These are phyloP conservation scores for Danielia oregonensis DNA, from an alignment of 805 yeast genomes.

Conservation along the genomic window DNA sequence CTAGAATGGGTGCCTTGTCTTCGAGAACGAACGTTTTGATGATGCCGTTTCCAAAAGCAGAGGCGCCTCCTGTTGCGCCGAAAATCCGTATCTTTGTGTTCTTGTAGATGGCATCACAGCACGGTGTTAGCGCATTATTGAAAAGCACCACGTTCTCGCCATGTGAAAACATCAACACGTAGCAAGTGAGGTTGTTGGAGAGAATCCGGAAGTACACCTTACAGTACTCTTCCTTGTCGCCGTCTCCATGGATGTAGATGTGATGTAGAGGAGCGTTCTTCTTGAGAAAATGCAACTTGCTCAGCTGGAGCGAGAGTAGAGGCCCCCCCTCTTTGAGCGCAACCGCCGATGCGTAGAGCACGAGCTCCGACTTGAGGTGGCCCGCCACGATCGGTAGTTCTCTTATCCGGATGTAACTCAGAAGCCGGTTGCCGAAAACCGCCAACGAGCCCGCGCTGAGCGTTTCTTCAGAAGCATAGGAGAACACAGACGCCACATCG, in stretches of 20 bases:
- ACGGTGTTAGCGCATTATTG: constrained; percentile 28
- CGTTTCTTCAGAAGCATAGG: constrained; percentile 9
- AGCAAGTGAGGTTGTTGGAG: constrained; percentile 26
- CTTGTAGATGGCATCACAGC: constrained; percentile 25
- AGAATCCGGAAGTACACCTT: constrained; percentile 27
- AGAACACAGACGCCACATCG: constrained; percentile 8
- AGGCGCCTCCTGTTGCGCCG: constrained; percentile 32
- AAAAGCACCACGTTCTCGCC: constrained; percentile 19
- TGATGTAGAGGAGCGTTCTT: constrained; percentile 28
- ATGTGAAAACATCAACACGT: constrained; percentile 20
- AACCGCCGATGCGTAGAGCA: constrained; percentile 7
- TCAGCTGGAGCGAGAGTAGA: constrained; percentile 12
- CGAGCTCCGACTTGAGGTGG: constrained; percentile 10
- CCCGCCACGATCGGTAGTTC: constrained; percentile 15
- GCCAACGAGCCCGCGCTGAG: constrained; percentile 10
- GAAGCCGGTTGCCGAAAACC: constrained; percentile 10
- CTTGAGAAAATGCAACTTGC: constrained; percentile 19
- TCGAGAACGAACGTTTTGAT: constrained; percentile 21
- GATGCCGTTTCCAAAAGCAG: constrained; percentile 33
- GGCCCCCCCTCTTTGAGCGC: constrained; percentile 11
- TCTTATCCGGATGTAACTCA: constrained; percentile 10
- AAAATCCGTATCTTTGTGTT: constrained; percentile 26
- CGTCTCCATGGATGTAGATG: constrained; percentile 13
- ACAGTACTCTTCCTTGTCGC: constrained; percentile 21
- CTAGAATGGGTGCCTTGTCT: constrained; percentile 16